These are phyloP conservation scores for Zoysia pacifica DNA, from an alignment of 176 grass and related monocot species.

Conservation along the genomic window DNA sequence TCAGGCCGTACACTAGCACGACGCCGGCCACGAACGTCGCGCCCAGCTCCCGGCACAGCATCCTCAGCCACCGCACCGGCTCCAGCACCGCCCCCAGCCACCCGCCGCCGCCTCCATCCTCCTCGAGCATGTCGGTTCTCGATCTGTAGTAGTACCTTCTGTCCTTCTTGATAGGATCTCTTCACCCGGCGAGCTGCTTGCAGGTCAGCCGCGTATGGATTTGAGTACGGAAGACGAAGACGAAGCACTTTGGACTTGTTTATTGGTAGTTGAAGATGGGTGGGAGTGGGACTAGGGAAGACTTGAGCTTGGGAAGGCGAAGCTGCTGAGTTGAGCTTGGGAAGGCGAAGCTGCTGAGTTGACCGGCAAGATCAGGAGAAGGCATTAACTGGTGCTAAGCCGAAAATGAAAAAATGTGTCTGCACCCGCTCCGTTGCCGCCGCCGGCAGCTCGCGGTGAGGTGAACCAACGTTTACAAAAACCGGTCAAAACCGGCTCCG, in stretches of 20 bases:
- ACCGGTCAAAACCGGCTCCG: no score
- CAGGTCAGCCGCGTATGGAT: neutral
- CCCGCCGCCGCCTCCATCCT: neutral
- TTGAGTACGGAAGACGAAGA: slow-evolving; percentile 15
- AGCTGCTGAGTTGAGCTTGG: slow-evolving; percentile 12
- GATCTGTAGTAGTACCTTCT: neutral
- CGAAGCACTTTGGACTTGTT: slow-evolving; percentile 18
- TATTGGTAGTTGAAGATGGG: slow-evolving; percentile 3
- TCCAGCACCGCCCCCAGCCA: slow-evolving; percentile 32
- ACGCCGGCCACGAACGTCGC: slow-evolving; percentile 74
- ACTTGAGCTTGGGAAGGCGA: slow-evolving; percentile 17
- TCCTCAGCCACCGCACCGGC: slow-evolving; percentile 70
- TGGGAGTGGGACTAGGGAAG: slow-evolving; percentile 20
- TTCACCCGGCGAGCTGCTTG: neutral
- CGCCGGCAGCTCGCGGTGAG: no score
- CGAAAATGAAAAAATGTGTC: no score
- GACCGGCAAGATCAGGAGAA: neutral
- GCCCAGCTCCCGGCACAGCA: slow-evolving; percentile 87
- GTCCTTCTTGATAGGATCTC: neutral
- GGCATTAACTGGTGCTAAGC: neutral
- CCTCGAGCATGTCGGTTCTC: slow-evolving; percentile 16
- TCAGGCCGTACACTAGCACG: slow-evolving; percentile 85
- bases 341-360: neutral
- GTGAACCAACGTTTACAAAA: no score
- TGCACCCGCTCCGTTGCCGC: no score